phyloP scores from a whole-genome alignment of 306 rosid genomes.

The Fragaria iinumae region DNA sequence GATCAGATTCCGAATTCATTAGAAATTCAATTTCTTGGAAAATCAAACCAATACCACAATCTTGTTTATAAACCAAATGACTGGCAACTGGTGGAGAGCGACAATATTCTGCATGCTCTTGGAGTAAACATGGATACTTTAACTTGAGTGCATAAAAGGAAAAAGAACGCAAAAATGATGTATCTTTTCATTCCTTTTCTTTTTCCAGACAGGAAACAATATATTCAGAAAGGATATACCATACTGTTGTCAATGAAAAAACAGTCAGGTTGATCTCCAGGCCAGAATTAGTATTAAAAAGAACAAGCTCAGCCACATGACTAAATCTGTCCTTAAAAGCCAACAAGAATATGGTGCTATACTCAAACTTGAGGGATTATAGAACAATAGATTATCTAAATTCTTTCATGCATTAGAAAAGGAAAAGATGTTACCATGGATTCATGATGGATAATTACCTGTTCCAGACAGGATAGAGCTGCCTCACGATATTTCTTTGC shows the following conservation, averaged over 20 bases:
- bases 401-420: background rate
- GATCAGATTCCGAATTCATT: background rate
- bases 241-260: background rate
- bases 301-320: background rate
- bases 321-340: too few species aligned
- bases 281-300: background rate
- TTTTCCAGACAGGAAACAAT: too few species aligned
- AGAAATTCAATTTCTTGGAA: background rate
- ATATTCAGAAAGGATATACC: background rate
- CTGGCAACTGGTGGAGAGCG: background rate
- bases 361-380: background rate
- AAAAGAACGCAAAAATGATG: too few species aligned
- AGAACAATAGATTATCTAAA: background rate
- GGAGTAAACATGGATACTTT: background rate
- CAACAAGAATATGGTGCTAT: background rate
- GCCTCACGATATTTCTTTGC: constrained; percentile 82
- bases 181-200: too few species aligned
- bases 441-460: constrained; percentile 44
- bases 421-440: constrained; percentile 6
- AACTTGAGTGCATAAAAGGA: too few species aligned
- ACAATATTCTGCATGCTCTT: background rate
- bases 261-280: background rate
- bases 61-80: background rate
- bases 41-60: background rate
- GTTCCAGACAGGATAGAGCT: constrained; percentile 78